Evolutionary conservation across 2,329 filamentous ascomycete genomes (phyloP).

Genomic region (Colletotrichum eremochloae): DNA sequence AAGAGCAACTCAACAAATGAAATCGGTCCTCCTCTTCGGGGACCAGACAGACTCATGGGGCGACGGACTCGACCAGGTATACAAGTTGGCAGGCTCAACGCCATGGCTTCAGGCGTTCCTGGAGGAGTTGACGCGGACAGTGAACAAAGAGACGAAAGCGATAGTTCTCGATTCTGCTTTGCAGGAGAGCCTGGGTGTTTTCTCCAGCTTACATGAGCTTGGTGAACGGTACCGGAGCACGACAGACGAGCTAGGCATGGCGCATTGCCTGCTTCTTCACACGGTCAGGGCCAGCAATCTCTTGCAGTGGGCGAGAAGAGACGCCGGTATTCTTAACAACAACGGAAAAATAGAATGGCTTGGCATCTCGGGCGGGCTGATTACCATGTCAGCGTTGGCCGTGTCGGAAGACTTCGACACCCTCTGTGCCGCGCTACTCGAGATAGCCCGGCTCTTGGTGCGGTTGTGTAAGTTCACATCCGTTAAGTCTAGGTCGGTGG

Average conservation of each 20-base stretch:
- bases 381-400: not conserved
- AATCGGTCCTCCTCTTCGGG: not conserved
- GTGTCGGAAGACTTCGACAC: not conserved
- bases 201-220: not conserved
- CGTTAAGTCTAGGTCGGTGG: not conserved
- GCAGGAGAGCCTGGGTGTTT: not conserved
- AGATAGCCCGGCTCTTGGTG: not conserved
- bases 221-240: not conserved
- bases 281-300: not conserved
- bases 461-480: not conserved
- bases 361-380: not conserved
- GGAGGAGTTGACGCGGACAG: not conserved
- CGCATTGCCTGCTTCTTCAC: not conserved
- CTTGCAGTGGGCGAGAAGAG: not conserved
- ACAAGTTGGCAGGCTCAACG: not conserved
- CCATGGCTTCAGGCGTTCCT: not conserved
- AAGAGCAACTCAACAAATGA: not conserved
- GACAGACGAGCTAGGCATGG: not conserved
- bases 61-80: not conserved
- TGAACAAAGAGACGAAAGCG: not conserved
- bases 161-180: not conserved
- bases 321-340: not conserved
- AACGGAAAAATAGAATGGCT: not conserved
- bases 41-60: not conserved
- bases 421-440: not conserved